phyloP scores from a whole-genome alignment of 345 rosid species.

The Syzygium oleosum region DNA sequence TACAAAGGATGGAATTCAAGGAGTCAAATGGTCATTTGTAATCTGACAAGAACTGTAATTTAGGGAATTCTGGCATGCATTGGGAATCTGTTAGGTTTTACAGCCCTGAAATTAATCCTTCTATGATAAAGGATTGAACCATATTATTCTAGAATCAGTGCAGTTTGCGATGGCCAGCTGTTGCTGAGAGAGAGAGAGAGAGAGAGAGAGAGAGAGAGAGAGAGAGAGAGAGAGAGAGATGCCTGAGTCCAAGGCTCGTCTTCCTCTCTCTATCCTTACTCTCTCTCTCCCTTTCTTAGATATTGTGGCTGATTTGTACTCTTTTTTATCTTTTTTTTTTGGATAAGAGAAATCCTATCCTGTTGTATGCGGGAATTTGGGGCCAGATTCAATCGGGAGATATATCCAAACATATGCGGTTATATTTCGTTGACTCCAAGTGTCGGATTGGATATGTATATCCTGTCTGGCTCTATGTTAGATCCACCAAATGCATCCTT shows the following conservation, averaged over 20 bases:
- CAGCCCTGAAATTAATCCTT: not conserved
- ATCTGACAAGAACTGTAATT: not conserved
- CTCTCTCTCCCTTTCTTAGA: not conserved
- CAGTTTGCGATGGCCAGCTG: not conserved
- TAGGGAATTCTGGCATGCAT: no score
- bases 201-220: no score
- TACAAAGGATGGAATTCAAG: not conserved
- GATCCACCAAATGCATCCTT: not conserved
- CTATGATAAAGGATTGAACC: not conserved
- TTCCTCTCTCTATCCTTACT: not conserved
- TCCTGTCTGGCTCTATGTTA: not conserved
- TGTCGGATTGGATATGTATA: not conserved
- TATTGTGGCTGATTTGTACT: not conserved
- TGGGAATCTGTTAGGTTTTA: not conserved
- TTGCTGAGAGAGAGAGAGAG: not conserved
- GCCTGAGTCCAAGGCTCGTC: not conserved
- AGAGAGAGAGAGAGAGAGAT: not conserved
- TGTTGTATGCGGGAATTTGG: not conserved
- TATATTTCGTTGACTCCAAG: not conserved
- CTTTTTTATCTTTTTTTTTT: not conserved
- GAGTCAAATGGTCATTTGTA: not conserved
- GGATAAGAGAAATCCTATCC: not conserved
- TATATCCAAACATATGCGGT: not conserved
- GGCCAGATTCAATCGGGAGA: not conserved
- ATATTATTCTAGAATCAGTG: not conserved